A percentile compares a stretch with the other conserved stretches of the same genome.
Evolutionary conservation across 768 basidiomycete genomes (phyloP).

Genomic region (Solioccasus polychromus): DNA sequence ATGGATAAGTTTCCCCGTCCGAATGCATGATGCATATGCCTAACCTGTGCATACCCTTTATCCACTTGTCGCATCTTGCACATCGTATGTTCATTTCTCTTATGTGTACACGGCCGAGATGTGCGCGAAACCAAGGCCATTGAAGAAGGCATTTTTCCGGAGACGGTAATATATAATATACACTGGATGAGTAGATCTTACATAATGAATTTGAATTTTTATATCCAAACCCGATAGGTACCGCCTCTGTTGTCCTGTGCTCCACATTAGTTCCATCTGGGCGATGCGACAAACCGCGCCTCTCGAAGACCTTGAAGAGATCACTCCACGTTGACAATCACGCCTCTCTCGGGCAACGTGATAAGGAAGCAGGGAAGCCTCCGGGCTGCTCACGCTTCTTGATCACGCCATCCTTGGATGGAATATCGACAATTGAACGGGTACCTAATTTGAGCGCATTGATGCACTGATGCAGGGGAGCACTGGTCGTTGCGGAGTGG

Average conservation of each 20-base stretch:
- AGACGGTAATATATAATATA: constrained; percentile 16
- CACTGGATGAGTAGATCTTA: constrained; percentile 1
- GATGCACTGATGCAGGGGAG: not conserved
- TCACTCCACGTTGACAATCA: too few relatives aligned
- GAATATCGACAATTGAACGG: not conserved
- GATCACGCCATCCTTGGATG: not conserved
- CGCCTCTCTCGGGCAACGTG: not conserved
- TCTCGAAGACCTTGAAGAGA: not conserved
- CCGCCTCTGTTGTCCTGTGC: not conserved
- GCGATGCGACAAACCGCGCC: not conserved
- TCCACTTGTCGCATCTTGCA: too few relatives aligned
- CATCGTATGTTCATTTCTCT: constrained; percentile 18
- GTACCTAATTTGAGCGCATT: not conserved
- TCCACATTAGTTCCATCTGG: not conserved
- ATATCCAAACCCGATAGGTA: too few relatives aligned
- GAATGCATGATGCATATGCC: too few relatives aligned
- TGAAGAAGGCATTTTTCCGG: constrained; percentile 23
- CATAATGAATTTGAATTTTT: not conserved
- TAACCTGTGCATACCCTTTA: too few relatives aligned
- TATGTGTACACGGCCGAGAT: not conserved
- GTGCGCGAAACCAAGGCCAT: constrained; percentile 29
- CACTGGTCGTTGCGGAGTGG: not conserved
- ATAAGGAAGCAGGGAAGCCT: not conserved
- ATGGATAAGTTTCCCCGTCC: too few relatives aligned
- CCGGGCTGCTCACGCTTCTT: not conserved